Conservation (phyloP, 805 yeast genomes). For the Suhomyces emberorum region DNA sequence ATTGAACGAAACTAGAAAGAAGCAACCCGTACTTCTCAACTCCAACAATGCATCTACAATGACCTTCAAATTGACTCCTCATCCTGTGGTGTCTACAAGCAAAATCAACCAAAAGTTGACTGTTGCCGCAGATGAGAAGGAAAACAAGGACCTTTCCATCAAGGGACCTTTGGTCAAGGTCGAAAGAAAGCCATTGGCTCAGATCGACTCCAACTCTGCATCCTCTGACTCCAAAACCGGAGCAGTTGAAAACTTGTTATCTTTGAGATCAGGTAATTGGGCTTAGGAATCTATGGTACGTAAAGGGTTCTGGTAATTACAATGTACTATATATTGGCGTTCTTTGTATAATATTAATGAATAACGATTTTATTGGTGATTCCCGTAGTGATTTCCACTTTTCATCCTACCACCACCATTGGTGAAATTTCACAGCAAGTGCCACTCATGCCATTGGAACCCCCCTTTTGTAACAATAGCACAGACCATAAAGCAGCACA, state of each 20-base stretch:
- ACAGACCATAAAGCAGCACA: no score
- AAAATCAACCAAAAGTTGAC: slow-evolving; percentile 28
- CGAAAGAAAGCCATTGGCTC: slow-evolving; percentile 28
- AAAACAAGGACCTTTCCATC: slow-evolving; percentile 3
- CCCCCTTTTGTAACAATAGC: no score
- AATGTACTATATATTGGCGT: background rate
- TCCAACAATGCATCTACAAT: slow-evolving; percentile 26
- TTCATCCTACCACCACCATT: no score
- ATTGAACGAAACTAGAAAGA: slow-evolving; percentile 30
- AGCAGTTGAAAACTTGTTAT: slow-evolving; percentile 36
- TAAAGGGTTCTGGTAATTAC: background rate
- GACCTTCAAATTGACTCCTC: slow-evolving; percentile 37
- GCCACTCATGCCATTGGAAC: no score
- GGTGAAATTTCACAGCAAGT: no score
- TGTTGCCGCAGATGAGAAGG: slow-evolving; percentile 17
- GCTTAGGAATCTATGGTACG: slow-evolving; percentile 5
- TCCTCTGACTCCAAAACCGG: slow-evolving; percentile 6
- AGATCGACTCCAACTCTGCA: slow-evolving; percentile 15
- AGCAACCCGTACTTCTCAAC: slow-evolving; percentile 32
- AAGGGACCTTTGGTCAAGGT: slow-evolving; percentile 8
- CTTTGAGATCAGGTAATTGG: slow-evolving; percentile 38
- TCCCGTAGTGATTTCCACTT: no score
- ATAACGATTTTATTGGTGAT: background rate
- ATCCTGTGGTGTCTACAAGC: no score
- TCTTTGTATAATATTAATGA: no score